phyloP scores from a whole-genome alignment of 257 asterid species.

The Echites panduratus region DNA sequence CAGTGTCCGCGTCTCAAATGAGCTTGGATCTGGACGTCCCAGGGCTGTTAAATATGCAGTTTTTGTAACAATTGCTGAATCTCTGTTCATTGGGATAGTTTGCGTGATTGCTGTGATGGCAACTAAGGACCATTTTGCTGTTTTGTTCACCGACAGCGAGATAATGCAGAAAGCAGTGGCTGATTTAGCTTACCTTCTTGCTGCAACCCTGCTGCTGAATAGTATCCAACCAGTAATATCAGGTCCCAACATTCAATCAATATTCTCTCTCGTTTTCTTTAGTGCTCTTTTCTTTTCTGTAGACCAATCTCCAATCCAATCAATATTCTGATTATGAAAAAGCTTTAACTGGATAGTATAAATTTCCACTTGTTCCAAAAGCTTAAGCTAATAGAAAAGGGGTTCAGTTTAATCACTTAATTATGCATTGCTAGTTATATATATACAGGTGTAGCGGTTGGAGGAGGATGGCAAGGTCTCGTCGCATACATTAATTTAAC shows the following conservation, averaged over 20 bases:
- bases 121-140: conserved; percentile 61
- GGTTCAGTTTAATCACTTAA: too few species aligned
- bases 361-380: too few species aligned
- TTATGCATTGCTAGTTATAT: too few species aligned
- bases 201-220: conserved; percentile 73
- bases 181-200: conserved; percentile 80
- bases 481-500: conserved; percentile 78
- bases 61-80: conserved; percentile 53
- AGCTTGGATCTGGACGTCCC: conserved; percentile 88
- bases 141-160: conserved; percentile 56
- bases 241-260: conserved; percentile 30
- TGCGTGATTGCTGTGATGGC: conserved; percentile 58
- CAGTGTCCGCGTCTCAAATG: conserved; percentile 85
- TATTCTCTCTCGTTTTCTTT: neutral
- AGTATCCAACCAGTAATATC: conserved; percentile 94
- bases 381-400: too few species aligned
- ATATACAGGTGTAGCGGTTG: conserved; percentile 85
- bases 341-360: neutral
- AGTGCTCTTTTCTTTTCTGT: neutral
- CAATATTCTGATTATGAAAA: neutral
- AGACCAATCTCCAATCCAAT: too few species aligned
- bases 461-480: conserved; percentile 98
- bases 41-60: conserved; percentile 85
- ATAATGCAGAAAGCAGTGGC: conserved; percentile 83
- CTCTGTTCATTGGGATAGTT: conserved; percentile 61